Base-by-base conservation (phyloP, 2,329 filamentous ascomycete species). In the Epichloe glyceriae region DNA sequence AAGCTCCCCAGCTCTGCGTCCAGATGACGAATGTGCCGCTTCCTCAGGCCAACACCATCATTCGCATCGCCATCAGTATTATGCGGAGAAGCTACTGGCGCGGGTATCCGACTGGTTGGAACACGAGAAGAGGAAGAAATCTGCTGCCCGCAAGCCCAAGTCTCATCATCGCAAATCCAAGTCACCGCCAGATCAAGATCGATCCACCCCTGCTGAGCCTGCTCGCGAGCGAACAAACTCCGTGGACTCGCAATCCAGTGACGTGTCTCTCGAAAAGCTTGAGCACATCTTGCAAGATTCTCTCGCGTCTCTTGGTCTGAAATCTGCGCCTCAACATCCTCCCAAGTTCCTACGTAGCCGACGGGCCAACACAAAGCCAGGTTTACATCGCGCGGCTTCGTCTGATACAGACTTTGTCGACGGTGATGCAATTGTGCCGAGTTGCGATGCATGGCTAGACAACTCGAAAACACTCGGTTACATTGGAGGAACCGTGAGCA, bases 391-490 rank as follows among this genome's bases (percentile, higher is more conserved):
- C 14, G 68, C 71, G 1, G 75, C 74, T 4, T 88, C 86, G 4
- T 93, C 88, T 0, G 91, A 96, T 58, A 94, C 89, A 0, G 91
- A 97, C 52, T 86, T 84, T 57, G 71, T 80, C 15, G 90, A 95
- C 55, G 80, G 80, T n/a, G 88, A 95, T 55, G 74, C 81, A 17
- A 68, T 86, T n/a, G 88, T 95, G 1, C 91, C 91, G 1, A 81
- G 79, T 56, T 94, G 90, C 57, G 88, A 96, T 64, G 88, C 81
- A 7, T 73, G 83, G 44, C 74, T 97, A 19, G 91, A 97, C 68
- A 96, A 96, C 62, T 86, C 87, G 5, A 93, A 91, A 68, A 94
- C 90, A 0, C 72, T 95, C 59, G 80, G 83, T 47, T 95, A 93
- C 62, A 75, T 72, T 14, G 82, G 82, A 3, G 66, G 67, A 10